Evolutionary conservation across 1,284 basidiomycete species (phyloP).

Genomic region (Macrocystidia cucumis): DNA sequence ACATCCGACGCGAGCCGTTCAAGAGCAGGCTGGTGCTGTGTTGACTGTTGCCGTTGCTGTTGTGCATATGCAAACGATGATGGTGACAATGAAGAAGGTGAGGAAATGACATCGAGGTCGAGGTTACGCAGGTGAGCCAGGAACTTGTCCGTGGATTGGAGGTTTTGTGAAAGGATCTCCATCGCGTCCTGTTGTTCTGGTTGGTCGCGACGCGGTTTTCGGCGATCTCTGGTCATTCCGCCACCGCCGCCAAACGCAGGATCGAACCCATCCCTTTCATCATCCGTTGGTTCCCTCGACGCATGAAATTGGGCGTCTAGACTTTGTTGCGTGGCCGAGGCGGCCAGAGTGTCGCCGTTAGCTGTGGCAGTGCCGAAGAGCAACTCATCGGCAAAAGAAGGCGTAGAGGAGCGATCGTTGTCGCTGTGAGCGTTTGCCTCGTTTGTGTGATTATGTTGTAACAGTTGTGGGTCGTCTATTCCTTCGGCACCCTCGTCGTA

Average conservation of each 20-base stretch:
- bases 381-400: conserved; percentile 28
- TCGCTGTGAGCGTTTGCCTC: conserved; percentile 17
- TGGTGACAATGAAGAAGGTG: too few relatives aligned
- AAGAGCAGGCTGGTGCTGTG: conserved; percentile 42
- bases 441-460: too few relatives aligned
- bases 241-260: conserved; percentile 36
- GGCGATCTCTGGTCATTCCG: too few relatives aligned
- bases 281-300: too few relatives aligned
- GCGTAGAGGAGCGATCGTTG: conserved; percentile 19
- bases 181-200: conserved; percentile 57
- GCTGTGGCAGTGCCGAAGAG: conserved; percentile 6
- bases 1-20: conserved; percentile 70
- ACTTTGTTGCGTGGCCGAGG: too few relatives aligned
- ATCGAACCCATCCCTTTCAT: too few relatives aligned
- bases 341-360: too few relatives aligned
- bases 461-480: conserved; percentile 48
- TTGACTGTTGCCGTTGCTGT: too few relatives aligned
- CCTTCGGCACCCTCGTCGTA: conserved; percentile 81
- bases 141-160: conserved; percentile 72
- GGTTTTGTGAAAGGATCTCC: conserved; percentile 60
- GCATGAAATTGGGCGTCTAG: too few relatives aligned
- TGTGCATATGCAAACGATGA: too few relatives aligned
- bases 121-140: conserved; percentile 61
- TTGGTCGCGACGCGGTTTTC: too few relatives aligned
- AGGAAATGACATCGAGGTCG: conserved; percentile 43